Evolutionary conservation across 225 moss, liverwort and hornwort species (phyloP), one percentile per base, ranked within the genome.

Genomic region (Polytrichum formosum): DNA sequence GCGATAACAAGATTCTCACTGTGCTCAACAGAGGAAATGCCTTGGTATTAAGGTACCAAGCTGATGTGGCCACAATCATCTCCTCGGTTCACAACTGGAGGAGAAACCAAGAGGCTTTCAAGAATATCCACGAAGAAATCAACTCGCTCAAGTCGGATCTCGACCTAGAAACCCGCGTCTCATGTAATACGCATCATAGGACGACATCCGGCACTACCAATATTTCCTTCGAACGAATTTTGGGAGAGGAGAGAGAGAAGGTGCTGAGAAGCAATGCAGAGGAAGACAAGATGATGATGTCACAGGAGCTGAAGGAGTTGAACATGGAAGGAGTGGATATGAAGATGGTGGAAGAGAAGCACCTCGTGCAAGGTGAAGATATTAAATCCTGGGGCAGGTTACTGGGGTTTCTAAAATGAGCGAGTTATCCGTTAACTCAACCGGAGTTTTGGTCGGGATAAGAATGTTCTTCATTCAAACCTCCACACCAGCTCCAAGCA

Each of bases 21-120:
- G 69, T 69, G 26, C 69, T 69, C 56, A 54, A 54, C 54, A 69
- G 26, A 69, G 69, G 69, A 8, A 53, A 69, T 25, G 69, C 13
- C 10, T 28, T 69, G 69, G 28, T 69, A 5, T 55, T 28, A 26
- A 9, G 2, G 13, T 69, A 29, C 56, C 23, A 25, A 56, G 69
- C 19, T 7, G 35, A 35, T 35, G 35, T 1, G 17, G 27, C 20
- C 13, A 23, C 7, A 9, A 19, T 59, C 59, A 69, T 19, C 7
- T 54, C 26, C 16, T 37, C 13, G 23, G 69, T 56, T 17, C 27
- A 56, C 27, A 27, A 26, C 25, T 26, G 56, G 55, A 29, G 26
- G 7, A 26, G 27, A 28, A 69, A 69, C 55, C 55, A 27, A 27
- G 54, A 69, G 54, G 28, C 69, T 1, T 69, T 69, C 27, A 28